phyloP scores from a whole-genome alignment of 306 rosid species.

The Medicago ruthenica region DNA sequence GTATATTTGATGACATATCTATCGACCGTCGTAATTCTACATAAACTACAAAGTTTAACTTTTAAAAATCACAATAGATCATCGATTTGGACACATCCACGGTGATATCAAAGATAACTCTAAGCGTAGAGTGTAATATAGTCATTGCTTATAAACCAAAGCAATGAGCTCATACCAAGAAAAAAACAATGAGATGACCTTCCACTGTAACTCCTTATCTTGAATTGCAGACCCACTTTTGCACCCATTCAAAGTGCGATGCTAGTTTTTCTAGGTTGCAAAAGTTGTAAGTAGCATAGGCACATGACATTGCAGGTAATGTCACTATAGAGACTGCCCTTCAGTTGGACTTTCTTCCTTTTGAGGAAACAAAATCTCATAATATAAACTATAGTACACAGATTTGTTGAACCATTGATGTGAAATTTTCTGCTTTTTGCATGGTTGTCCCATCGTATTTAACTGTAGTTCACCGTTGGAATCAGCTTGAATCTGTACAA shows the following conservation, averaged over 20 bases:
- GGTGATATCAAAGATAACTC: too few species aligned
- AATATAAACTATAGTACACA: conserved; percentile 38
- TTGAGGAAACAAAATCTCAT: conserved; percentile 41
- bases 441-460: conserved; percentile 14
- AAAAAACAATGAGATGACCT: conserved; percentile 19
- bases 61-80: too few species aligned
- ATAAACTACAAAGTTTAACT: too few species aligned
- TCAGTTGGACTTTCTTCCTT: conserved; percentile 46
- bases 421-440: conserved; percentile 32
- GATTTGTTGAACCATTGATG: conserved; percentile 44
- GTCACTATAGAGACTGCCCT: conserved; percentile 6
- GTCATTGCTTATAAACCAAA: background rate
- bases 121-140: too few species aligned
- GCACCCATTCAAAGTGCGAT: conserved; percentile 19
- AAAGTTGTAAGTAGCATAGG: conserved; percentile 1
- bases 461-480: conserved; percentile 28
- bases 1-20: too few species aligned
- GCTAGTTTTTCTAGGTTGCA: background rate
- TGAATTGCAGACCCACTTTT: conserved; percentile 5
- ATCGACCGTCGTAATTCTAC: too few species aligned
- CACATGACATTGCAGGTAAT: conserved; percentile 31
- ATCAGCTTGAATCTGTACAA: conserved; percentile 29
- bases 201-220: conserved; percentile 37
- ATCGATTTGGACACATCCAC: too few species aligned
- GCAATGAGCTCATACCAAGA: background rate